Base-by-base conservation (phyloP, 192 early-diverging fungal species). In the Entrophospora sp. region DNA sequence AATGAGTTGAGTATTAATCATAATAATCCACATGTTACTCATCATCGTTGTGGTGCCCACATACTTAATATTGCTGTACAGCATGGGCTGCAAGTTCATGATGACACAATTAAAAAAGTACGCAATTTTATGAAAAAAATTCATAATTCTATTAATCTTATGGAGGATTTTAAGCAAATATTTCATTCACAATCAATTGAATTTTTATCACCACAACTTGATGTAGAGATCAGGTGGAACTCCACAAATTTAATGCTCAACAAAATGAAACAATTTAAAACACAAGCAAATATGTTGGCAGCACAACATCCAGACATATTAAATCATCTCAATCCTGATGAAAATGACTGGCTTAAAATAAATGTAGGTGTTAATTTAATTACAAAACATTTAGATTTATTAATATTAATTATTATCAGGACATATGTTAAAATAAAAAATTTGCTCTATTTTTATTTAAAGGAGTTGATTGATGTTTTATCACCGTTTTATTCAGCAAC, bases 1-100 rank as follows among this genome's bases (percentile, higher is more conserved):
- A 36, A 36, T n/a, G 16, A 57, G 27, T 22, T 57, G 8, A 38
- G 16, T 0, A 38, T 36, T 36, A n/a, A 5, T 3, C 18, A 13
- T 20, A 20, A 36, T 40, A 59, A 59, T 40, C 16, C 10, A 14
- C 14, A 25, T 49, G 35, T 59, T 24, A 16, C 57, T 24, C 36
- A 59, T 20, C 38, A 24, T 37, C 36, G 25, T 1, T 59, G 36
- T 59, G 57, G 12, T 5, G 18, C 57, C 0, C 57, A 59, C 8
- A 20, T 59, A 1, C 57, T 59, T 38, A 59, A 59, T 20, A 7
- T 59, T 59, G 56, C 57, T 40, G 36, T 59, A 4, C 57, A 59
- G 25, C 8, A 59, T 40, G 57, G 36, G 0, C 20, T 59, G 0
- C 36, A 59, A 8, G 22, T 40, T 1, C 12, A 40, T 14, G n/a